Evolutionary conservation across 2,329 filamentous ascomycete species (phyloP).

Genomic region (Botrytis cinerea): DNA sequence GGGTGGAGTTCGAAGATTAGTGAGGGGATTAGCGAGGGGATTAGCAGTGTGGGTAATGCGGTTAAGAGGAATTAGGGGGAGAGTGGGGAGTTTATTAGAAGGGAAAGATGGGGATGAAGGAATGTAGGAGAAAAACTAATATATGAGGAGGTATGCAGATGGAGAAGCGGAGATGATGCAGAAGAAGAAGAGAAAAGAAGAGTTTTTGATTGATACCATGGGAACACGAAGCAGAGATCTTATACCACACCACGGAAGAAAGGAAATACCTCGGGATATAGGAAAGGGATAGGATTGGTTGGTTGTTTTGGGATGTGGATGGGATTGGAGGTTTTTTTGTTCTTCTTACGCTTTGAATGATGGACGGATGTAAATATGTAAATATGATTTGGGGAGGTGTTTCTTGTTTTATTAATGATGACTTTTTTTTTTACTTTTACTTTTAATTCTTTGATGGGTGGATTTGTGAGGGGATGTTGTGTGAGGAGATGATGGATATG

Average conservation of each 20-base stretch:
- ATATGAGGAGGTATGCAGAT: neutral
- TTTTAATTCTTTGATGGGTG: neutral
- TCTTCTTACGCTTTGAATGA: neutral
- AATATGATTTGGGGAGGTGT: neutral
- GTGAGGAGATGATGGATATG: too few species aligned
- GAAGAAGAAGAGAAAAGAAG: neutral
- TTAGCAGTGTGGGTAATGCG: slow-evolving; percentile 40
- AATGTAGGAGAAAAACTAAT: neutral
- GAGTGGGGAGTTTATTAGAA: neutral
- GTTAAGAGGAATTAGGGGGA: slow-evolving; percentile 18
- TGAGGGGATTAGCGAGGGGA: slow-evolving; percentile 37
- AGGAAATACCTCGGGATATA: slow-evolving; percentile 10
- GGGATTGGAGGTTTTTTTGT: neutral
- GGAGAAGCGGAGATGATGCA: neutral
- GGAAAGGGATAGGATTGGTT: neutral
- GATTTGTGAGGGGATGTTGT: too few species aligned
- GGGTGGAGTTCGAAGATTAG: slow-evolving; percentile 37
- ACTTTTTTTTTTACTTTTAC: neutral
- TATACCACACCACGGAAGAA: slow-evolving; percentile 8
- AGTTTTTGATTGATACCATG: slow-evolving; percentile 18
- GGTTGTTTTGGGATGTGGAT: slow-evolving; percentile 2
- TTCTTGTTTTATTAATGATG: neutral
- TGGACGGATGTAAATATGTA: neutral
- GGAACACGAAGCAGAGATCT: neutral
- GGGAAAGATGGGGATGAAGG: neutral